These are phyloP conservation scores for Echinochloa phyllopogon DNA, from an alignment of 176 grass and related monocot species.

Conservation along the genomic window DNA sequence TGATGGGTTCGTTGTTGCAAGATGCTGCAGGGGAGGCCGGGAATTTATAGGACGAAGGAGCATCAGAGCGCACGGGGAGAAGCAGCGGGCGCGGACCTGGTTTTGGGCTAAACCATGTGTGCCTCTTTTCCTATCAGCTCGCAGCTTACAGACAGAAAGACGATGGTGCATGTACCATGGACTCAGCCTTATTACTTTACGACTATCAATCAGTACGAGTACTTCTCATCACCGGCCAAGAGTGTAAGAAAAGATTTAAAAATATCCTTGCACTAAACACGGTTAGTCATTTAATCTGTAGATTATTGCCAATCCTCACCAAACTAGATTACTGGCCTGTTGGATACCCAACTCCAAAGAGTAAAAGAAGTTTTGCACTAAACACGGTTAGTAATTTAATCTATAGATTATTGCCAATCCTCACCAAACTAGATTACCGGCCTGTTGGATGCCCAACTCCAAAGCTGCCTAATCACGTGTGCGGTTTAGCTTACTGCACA, in stretches of 20 bases:
- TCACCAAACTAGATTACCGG: background rate
- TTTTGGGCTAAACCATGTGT: constrained; percentile 35
- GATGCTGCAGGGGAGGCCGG: background rate
- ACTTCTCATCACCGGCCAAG: background rate
- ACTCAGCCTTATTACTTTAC: background rate
- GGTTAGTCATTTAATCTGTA: too few relatives aligned
- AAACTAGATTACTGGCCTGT: background rate
- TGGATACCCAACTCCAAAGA: too few relatives aligned
- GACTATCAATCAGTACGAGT: background rate
- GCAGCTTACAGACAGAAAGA: background rate
- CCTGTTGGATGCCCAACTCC: too few relatives aligned
- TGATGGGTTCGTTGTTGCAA: background rate
- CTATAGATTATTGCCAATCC: too few relatives aligned
- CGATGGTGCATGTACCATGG: background rate
- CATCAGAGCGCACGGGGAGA: background rate
- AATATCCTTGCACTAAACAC: background rate
- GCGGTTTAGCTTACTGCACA: too few relatives aligned
- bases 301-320: background rate
- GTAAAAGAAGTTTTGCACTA: background rate
- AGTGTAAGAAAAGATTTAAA: background rate
- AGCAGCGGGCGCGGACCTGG: constrained; percentile 1
- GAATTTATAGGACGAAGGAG: constrained; percentile 7
- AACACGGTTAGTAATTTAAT: too few relatives aligned
- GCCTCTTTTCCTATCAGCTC: background rate
- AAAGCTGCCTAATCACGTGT: too few relatives aligned